Evolutionary conservation across 495 filamentous ascomycete genomes (phyloP).

Genomic region (Talaromyces proteolyticus): DNA sequence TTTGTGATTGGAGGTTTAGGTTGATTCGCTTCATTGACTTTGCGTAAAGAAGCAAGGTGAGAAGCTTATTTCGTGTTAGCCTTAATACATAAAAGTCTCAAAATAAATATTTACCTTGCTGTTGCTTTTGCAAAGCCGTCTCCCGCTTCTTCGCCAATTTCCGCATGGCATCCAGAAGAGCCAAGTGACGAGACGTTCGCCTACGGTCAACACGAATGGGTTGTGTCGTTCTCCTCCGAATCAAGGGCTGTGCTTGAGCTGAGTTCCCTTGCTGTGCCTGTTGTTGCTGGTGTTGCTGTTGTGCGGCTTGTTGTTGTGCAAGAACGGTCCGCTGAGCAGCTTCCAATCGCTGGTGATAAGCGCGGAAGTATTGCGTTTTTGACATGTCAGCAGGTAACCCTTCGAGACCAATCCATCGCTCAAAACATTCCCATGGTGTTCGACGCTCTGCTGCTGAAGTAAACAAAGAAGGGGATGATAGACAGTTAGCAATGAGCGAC

Average conservation of each 20-base stretch:
- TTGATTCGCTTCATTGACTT: constrained; percentile 62
- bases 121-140: constrained; percentile 75
- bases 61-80: constrained; percentile 36
- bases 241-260: constrained; percentile 50
- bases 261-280: constrained; percentile 49
- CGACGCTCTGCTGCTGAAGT: constrained; percentile 80
- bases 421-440: constrained; percentile 98
- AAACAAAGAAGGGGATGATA: constrained; percentile 67
- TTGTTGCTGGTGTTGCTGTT: constrained; percentile 48
- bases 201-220: constrained; percentile 78
- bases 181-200: constrained; percentile 76
- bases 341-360: constrained; percentile 76
- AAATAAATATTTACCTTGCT: constrained; percentile 52
- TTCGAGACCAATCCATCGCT: constrained; percentile 88
- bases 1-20: constrained; percentile 58
- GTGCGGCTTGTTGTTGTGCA: constrained; percentile 53
- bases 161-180: constrained; percentile 87
- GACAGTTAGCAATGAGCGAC: constrained; percentile 79
- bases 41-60: constrained; percentile 62
- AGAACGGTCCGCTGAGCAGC: constrained; percentile 63
- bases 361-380: constrained; percentile 86
- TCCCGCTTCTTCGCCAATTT: constrained; percentile 94
- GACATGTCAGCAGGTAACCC: constrained; percentile 85
- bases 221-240: constrained; percentile 62
- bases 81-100: constrained; percentile 9